A percentile compares a stretch with the other conserved stretches of the same genome.
Conservation (phyloP, 257 asterid genomes). For the Scutellaria baicalensis region DNA sequence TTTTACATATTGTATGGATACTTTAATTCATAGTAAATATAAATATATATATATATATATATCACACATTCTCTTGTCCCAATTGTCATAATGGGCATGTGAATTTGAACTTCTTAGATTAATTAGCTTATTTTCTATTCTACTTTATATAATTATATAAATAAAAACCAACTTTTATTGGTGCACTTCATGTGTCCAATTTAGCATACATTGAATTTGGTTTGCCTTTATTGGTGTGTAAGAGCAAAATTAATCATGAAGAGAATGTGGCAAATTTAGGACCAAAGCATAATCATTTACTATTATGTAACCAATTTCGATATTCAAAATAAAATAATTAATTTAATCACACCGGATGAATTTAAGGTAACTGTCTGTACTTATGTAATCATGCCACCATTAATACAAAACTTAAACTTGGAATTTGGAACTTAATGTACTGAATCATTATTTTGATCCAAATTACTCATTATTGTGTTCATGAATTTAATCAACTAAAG, state of each 20-base stretch:
- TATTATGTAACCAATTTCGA: neutral
- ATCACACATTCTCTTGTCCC: neutral
- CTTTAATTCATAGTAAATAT: too few species aligned
- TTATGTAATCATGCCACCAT: neutral
- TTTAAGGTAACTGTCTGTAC: neutral
- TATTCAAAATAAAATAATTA: too few species aligned
- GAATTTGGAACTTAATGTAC: neutral
- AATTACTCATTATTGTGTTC: neutral
- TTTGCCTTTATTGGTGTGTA: neutral
- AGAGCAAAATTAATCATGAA: neutral
- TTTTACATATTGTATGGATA: too few species aligned
- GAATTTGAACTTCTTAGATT: neutral
- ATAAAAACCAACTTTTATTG: neutral
- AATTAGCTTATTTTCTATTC: neutral
- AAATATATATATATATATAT: neutral
- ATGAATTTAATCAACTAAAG: neutral
- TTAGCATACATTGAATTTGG: slow-evolving; percentile 14
- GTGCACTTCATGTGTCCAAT: slow-evolving; percentile 21
- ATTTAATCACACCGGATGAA: too few species aligned
- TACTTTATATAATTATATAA: neutral
- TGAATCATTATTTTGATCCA: neutral
- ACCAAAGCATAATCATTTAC: neutral
- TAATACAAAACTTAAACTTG: neutral
- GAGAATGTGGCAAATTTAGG: neutral
- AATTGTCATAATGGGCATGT: neutral